Percentiles rank a stretch among this genome's conserved stretches.
phyloP scores from a whole-genome alignment of 495 filamentous ascomycete species.

The Chaetomium cochliodes region DNA sequence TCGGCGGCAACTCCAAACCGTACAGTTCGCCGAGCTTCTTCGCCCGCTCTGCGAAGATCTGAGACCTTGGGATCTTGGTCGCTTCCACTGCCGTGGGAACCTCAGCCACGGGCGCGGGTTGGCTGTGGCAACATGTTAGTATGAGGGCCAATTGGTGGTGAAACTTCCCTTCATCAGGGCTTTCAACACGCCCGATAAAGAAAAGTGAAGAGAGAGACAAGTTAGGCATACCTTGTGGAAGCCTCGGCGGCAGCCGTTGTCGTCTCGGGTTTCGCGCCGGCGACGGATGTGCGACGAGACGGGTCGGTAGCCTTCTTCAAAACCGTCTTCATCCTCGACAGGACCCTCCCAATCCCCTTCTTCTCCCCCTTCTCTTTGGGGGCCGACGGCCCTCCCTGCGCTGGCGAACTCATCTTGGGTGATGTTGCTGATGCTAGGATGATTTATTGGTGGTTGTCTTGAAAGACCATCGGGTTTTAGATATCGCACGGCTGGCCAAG shows the following conservation, averaged over 20 bases:
- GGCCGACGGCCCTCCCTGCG: slow-evolving; percentile 36
- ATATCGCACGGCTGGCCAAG: not conserved
- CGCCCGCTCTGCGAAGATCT: slow-evolving; percentile 65
- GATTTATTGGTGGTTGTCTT: not conserved
- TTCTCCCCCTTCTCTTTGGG: slow-evolving; percentile 52
- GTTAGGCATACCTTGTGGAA: slow-evolving; percentile 34
- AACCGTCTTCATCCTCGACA: slow-evolving; percentile 63
- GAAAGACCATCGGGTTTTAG: not conserved
- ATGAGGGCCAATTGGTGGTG: not conserved
- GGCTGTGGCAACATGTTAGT: slow-evolving; percentile 36
- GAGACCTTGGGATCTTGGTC: slow-evolving; percentile 45
- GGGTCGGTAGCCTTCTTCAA: slow-evolving; percentile 53
- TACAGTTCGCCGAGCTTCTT: slow-evolving; percentile 72
- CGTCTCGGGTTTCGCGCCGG: slow-evolving; percentile 23
- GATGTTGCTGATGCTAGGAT: slow-evolving; percentile 5
- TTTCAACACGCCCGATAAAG: not conserved
- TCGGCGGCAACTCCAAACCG: slow-evolving; percentile 65
- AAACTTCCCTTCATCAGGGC: no score
- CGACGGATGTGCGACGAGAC: slow-evolving; percentile 34
- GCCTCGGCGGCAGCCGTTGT: slow-evolving; percentile 25
- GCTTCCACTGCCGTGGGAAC: slow-evolving; percentile 23
- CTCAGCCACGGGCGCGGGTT: slow-evolving; percentile 29
- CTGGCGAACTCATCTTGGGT: slow-evolving; percentile 46
- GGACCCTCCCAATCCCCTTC: slow-evolving; percentile 56
- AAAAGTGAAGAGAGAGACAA: not conserved